These are phyloP conservation scores for Globisporangium barbulae DNA, from an alignment of 352 stramenopile genomes.

Conservation along the genomic window DNA sequence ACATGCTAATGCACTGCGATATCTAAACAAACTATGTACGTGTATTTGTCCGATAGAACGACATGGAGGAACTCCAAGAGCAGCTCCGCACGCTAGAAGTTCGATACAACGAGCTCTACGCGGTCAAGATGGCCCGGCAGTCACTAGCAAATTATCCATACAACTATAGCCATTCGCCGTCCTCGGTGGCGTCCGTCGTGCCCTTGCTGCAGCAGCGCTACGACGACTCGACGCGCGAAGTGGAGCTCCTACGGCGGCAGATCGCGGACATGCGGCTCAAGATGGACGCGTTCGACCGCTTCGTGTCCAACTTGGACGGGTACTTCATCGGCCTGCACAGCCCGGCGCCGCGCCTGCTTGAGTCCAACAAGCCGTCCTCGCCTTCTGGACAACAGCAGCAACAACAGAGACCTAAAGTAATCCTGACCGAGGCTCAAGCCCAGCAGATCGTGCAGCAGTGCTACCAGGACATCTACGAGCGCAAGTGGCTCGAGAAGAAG, in stretches of 20 bases:
- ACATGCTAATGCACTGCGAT: too few relatives aligned
- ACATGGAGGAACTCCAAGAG: constrained; percentile 4
- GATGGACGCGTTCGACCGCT: constrained; percentile 16
- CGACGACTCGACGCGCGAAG: constrained; percentile 2
- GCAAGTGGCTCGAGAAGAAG: constrained; percentile 24
- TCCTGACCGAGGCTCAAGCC: background rate
- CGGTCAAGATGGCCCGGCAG: constrained; percentile 1
- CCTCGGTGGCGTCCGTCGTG: background rate
- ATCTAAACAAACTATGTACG: background rate
- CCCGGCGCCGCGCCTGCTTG: background rate
- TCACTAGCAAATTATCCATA: background rate
- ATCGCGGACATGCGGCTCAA: constrained; percentile 5
- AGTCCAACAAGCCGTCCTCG: background rate
- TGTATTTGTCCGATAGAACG: constrained; percentile 1
- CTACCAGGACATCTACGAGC: constrained; percentile 45
- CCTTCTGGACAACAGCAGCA: background rate
- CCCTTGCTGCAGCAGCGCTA: constrained; percentile 8
- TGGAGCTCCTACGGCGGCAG: constrained; percentile 2
- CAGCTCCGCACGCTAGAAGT: constrained; percentile 5
- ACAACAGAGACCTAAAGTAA: background rate
- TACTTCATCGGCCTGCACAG: constrained; percentile 10
- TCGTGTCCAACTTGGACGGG: constrained; percentile 15
- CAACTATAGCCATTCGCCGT: background rate
- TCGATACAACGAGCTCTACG: constrained; percentile 9
- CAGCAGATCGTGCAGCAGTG: constrained; percentile 39